Base-by-base conservation (phyloP, 768 basidiomycete species). In the Lentinula raphanica region DNA sequence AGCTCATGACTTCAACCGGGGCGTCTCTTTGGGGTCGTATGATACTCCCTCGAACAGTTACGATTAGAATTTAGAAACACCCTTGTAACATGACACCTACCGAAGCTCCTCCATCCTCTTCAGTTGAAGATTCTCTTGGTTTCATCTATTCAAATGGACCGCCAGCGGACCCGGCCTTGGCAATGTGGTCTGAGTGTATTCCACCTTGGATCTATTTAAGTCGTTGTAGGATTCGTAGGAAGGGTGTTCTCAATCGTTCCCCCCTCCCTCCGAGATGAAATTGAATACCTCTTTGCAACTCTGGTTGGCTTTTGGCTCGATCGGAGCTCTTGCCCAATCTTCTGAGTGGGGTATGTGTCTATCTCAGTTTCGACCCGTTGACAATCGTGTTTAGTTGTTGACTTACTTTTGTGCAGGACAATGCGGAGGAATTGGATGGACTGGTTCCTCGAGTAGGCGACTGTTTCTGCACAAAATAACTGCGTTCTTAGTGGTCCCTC, bases 371-470 rank as follows among this genome's bases (percentile, higher is more conserved):
- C 27, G 23, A 23, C 27, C 32, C n/a, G 12, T 9, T 35, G 21
- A 31, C 39, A 8, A 12, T n/a, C n/a, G n/a, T 13, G 9, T 11
- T 6, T 49, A 11, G 13, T n/a, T 3, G 21, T n/a, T 29, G 1
- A 40, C 15, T 39, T 11, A 19, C 19, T 31, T 4, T 32, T n/a
- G n/a, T n/a, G n/a, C n/a, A 54, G 53, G 53, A 27, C 53, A 54
- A 31, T 54, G 74, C 54, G 74, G 75, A 59, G 75, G 75, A 28
- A 64, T 65, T 17, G 69, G 71, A 3, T 77, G 72, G 72, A 67
- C 62, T 45, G 75, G 74, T n/a, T 5, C 53, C 17, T 5, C 19
- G 21, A 39, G 51, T 54, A 19, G 12, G 51, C 15, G 12, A 21
- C 9, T 17, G 15, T 49, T 1, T 28, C 15, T 13, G 13, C 5